These are phyloP conservation scores for Malania oleifera DNA, from an alignment of 164 flowering plant species.

Conservation along the genomic window DNA sequence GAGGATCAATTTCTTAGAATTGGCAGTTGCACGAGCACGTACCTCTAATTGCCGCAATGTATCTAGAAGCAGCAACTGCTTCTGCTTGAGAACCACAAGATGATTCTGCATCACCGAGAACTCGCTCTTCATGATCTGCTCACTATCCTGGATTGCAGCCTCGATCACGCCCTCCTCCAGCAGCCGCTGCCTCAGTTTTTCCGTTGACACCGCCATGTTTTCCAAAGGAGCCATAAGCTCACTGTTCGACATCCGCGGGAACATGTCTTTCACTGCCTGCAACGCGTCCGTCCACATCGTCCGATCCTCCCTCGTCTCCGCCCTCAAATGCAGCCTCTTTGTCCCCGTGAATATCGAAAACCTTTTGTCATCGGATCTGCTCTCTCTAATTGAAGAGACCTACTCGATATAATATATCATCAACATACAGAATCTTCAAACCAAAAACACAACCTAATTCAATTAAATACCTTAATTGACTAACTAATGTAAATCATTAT, in stretches of 20 bases:
- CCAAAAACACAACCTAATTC: too few relatives aligned
- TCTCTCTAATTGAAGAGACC: too few relatives aligned
- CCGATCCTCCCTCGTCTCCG: slow-evolving; percentile 25
- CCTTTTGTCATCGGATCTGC: too few relatives aligned
- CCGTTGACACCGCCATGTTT: slow-evolving; percentile 17
- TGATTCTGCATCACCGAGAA: slow-evolving; percentile 5
- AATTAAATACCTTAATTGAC: too few relatives aligned
- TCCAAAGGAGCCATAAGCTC: slow-evolving; percentile 9
- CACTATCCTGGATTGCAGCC: slow-evolving; percentile 8
- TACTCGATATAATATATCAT: too few relatives aligned
- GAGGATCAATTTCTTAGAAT: background rate
- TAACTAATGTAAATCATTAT: too few relatives aligned
- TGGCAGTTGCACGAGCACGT: background rate
- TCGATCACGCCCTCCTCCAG: slow-evolving; percentile 19
- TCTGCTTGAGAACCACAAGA: slow-evolving; percentile 18
- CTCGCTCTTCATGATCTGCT: slow-evolving; percentile 5
- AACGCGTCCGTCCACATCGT: slow-evolving; percentile 30
- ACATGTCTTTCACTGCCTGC: slow-evolving; percentile 21
- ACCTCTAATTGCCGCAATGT: slow-evolving; percentile 34
- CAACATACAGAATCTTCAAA: too few relatives aligned
- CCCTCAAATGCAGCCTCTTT: slow-evolving; percentile 37
- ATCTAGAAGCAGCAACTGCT: slow-evolving; percentile 24
- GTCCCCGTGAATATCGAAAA: too few relatives aligned
- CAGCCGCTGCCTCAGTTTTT: slow-evolving; percentile 22
- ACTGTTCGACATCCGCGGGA: slow-evolving; percentile 17